These are phyloP conservation scores for Houttuynia cordata DNA, from an alignment of 164 flowering plant genomes.

Conservation along the genomic window DNA sequence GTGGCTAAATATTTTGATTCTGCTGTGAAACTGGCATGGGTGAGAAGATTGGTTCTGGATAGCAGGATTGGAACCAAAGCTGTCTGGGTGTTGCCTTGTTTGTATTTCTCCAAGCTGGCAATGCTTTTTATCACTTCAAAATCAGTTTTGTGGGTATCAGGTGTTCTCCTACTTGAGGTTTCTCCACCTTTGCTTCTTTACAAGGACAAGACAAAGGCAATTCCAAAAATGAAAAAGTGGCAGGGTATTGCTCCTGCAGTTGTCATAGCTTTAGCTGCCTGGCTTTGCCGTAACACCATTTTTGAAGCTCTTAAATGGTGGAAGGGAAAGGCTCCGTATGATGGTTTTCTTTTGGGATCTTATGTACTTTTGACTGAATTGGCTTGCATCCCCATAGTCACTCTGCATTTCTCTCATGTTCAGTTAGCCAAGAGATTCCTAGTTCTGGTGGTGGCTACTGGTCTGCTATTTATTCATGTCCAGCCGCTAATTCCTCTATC, in stretches of 20 bases:
- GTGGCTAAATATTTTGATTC: too few species aligned
- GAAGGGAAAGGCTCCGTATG: slow-evolving; percentile 89
- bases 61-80: too few species aligned
- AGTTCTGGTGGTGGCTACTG: slow-evolving; percentile 75
- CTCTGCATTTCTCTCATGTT: too few species aligned
- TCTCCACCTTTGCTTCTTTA: slow-evolving; percentile 96
- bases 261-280: too few species aligned
- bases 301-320: slow-evolving; percentile 96
- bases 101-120: too few species aligned
- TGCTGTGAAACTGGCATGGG: too few species aligned
- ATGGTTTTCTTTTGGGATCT: slow-evolving; percentile 78
- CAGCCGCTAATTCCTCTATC: slow-evolving; percentile 81
- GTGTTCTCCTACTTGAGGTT: slow-evolving; percentile 71
- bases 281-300: too few species aligned
- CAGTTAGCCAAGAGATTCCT: slow-evolving; percentile 87
- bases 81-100: too few species aligned
- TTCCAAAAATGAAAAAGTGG: too few species aligned
- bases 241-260: too few species aligned
- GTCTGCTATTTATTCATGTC: slow-evolving; percentile 66
- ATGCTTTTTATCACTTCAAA: slow-evolving; percentile 81
- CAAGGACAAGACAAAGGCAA: too few species aligned
- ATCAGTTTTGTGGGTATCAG: slow-evolving; percentile 74
- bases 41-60: too few species aligned
- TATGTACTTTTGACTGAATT: slow-evolving; percentile 64
- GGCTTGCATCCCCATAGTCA: slow-evolving; percentile 93